phyloP scores from a whole-genome alignment of 768 basidiomycete genomes.

The Lentinula sp. region DNA sequence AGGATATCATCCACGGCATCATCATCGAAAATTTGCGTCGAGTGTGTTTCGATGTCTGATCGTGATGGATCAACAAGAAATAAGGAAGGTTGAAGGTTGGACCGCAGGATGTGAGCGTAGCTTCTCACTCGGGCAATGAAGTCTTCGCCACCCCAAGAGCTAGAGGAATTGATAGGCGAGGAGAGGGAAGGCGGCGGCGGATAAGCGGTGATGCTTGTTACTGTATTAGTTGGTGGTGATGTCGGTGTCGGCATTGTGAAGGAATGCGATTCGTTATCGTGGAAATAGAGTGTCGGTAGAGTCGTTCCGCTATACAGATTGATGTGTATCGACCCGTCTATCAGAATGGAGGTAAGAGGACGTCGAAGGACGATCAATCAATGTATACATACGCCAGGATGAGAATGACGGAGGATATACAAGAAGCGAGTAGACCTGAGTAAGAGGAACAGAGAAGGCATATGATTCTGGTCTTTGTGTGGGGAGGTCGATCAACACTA shows the following conservation, averaged over 20 bases:
- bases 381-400: conserved; percentile 57
- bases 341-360: background rate
- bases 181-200: conserved; percentile 52
- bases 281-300: conserved; percentile 88
- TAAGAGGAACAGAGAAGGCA: conserved; percentile 91
- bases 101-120: conserved; percentile 80
- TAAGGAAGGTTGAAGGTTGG: conserved; percentile 76
- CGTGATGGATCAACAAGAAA: conserved; percentile 92
- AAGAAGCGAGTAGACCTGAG: conserved; percentile 84
- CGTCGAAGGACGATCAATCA: background rate
- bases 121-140: conserved; percentile 68
- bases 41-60: conserved; percentile 89
- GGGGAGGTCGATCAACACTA: conserved; percentile 81
- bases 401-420: conserved; percentile 80
- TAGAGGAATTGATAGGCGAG: conserved; percentile 35
- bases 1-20: conserved; percentile 87
- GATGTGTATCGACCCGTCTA: conserved; percentile 85
- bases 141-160: conserved; percentile 86
- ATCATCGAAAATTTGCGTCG: conserved; percentile 76
- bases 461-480: conserved; percentile 83
- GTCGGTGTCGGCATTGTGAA: conserved; percentile 49
- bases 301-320: conserved; percentile 85
- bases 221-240: conserved; percentile 19
- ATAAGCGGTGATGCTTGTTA: conserved; percentile 44
- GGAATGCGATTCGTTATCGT: conserved; percentile 93